Conservation (phyloP, 169 alveolate genomes). For the Plasmodium yoelii region DNA sequence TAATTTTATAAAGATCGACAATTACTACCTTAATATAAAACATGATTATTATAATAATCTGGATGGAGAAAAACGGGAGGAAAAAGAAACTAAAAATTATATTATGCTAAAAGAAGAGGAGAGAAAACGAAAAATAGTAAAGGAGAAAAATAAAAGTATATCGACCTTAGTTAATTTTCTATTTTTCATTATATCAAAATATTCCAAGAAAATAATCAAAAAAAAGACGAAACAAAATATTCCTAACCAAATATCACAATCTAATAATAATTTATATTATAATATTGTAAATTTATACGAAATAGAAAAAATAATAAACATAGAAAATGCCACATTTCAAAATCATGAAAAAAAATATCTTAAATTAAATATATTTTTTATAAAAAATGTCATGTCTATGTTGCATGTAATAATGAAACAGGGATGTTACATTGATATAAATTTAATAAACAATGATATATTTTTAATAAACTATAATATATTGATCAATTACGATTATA, state of each 20-base stretch:
- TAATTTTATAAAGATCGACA: conserved; percentile 31
- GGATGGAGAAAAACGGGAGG: neutral
- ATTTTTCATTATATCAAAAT: conserved; percentile 58
- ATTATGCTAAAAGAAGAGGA: conserved; percentile 26
- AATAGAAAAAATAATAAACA: conserved; percentile 37
- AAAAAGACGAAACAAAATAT: neutral
- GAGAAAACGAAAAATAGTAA: conserved; percentile 1
- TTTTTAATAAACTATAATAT: conserved; percentile 8
- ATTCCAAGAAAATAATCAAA: conserved; percentile 28
- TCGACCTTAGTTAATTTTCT: conserved; percentile 50
- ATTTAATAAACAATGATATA: conserved; percentile 30
- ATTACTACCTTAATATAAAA: conserved; percentile 33
- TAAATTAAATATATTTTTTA: conserved; percentile 50
- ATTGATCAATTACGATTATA: conserved; percentile 24
- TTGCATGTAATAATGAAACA: conserved; percentile 38
- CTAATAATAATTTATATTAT: conserved; percentile 6
- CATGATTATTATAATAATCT: conserved; percentile 25
- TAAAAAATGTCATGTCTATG: conserved; percentile 58
- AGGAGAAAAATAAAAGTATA: conserved; percentile 21
- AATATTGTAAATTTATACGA: conserved; percentile 57
- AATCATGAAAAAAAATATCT: conserved; percentile 58
- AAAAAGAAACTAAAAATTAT: conserved; percentile 11
- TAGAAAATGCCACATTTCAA: conserved; percentile 66
- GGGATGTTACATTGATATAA: conserved; percentile 19
- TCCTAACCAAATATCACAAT: neutral